Evolutionary conservation across 805 yeast genomes (phyloP), one percentile per base, ranked within the genome.

Genomic region (Diddensiella transvaalensis): DNA sequence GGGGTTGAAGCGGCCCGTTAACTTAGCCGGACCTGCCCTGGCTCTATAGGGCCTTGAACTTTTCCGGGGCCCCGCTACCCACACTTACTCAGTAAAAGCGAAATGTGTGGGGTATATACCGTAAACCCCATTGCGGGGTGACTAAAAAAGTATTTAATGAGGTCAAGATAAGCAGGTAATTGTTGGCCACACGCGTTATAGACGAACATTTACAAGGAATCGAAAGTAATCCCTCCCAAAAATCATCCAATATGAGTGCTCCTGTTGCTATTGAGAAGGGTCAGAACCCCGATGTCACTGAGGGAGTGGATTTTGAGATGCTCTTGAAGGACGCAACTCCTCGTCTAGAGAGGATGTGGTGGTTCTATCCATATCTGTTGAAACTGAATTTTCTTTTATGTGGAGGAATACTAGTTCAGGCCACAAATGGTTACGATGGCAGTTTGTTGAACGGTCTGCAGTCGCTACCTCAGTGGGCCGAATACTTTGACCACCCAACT

Each of bases 381-480:
- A 26, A 35, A 21, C 46, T 52, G 19, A 52, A 52, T 39, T 6
- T 49, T 17, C 41, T 52, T 22, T 37, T 52, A 18, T 5, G 43
- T 18, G 52, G 48, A 6, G 47, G 50, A 3, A 33, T 52, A 15
- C 26, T 50, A 21, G 33, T 42, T 15, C 44, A 46, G 22, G 30
- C 48, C 26, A 42, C 47, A 4, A 40, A 40, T 39, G 56, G 56
- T 3, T 48, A 22, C 22, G 57, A 52, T 46, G 53, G 50, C 30
- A 42, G 47, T 35, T 15, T 53, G 48, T 32, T 51, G 39, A 53
- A 51, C 32, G 51, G 53, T 19, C 30, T 51, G 44, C 55, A 51
- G 30, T 22, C 49, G 64, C 57, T 71, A n/a, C 46, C 48, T 23
- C 36, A 46, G 11, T 52, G 56, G 56, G 32, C 43, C n/a, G 47